A percentile compares a stretch with the other conserved stretches of the same genome.
phyloP scores from a whole-genome alignment of 1,284 basidiomycete genomes.

The Tylopilus sp. region DNA sequence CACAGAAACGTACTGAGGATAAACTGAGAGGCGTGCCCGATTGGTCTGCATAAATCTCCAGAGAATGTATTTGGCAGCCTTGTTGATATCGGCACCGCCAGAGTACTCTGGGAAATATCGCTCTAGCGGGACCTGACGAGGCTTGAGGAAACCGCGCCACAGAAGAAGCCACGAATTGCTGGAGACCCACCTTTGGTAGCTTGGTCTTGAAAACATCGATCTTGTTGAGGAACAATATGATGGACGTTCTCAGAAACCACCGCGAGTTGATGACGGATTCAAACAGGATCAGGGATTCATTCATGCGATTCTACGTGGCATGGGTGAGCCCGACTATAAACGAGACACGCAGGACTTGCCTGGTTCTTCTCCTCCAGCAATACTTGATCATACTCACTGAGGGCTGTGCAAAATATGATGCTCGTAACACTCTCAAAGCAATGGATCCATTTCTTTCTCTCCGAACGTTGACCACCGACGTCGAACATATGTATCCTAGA shows the following conservation, averaged over 20 bases:
- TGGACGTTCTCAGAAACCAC: constrained; percentile 92
- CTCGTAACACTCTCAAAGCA: constrained; percentile 93
- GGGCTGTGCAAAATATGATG: constrained; percentile 92
- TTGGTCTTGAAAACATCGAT: constrained; percentile 95
- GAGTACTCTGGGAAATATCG: constrained; percentile 94
- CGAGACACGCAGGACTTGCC: constrained; percentile 42
- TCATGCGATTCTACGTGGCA: constrained; percentile 80
- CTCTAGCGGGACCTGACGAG: constrained; percentile 66
- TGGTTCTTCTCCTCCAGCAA: constrained; percentile 75
- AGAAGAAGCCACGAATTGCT: background rate
- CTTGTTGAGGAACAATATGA: constrained; percentile 93
- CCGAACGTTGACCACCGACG: constrained; percentile 88
- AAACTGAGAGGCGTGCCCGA: constrained; percentile 80
- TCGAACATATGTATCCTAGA: constrained; percentile 90
- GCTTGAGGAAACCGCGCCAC: constrained; percentile 3
- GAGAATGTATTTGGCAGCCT: constrained; percentile 95
- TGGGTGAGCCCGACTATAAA: constrained; percentile 1
- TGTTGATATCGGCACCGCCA: constrained; percentile 91
- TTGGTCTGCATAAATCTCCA: constrained; percentile 98
- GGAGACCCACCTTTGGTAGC: constrained; percentile 63
- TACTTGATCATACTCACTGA: constrained; percentile 93
- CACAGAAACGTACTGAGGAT: constrained; percentile 73
- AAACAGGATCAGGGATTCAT: constrained; percentile 88
- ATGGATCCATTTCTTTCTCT: constrained; percentile 94
- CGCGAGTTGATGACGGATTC: constrained; percentile 96